Percentiles rank a stretch among this genome's conserved stretches.
Evolutionary conservation across 2,329 filamentous ascomycete species (phyloP).

Genomic region (Sarocladium oryzae): DNA sequence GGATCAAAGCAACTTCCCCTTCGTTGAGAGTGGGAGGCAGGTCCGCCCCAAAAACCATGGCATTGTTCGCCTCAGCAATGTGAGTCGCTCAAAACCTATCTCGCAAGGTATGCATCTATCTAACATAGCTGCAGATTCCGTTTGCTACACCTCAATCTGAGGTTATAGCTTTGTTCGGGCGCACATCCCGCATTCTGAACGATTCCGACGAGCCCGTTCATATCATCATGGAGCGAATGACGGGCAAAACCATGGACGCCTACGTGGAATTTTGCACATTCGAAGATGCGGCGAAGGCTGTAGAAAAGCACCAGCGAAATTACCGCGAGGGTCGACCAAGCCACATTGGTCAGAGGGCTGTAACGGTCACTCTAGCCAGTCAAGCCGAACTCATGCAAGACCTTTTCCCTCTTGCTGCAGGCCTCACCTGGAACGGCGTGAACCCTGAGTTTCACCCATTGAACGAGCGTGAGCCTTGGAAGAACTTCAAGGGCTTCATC

Average conservation of each 20-base stretch:
- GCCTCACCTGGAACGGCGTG: constrained; percentile 47
- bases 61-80: constrained; percentile 45
- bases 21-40: constrained; percentile 32
- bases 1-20: constrained; percentile 37
- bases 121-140: constrained; percentile 42
- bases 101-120: too few species aligned
- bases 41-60: constrained; percentile 27
- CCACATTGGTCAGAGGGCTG: constrained; percentile 50
- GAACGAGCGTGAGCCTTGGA: constrained; percentile 36
- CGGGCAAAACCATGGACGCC: constrained; percentile 55
- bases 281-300: constrained; percentile 46
- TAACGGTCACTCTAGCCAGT: constrained; percentile 51
- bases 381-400: constrained; percentile 52
- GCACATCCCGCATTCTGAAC: constrained; percentile 47
- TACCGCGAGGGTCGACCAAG: constrained; percentile 31
- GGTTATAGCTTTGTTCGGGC: constrained; percentile 52
- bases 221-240: constrained; percentile 58
- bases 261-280: constrained; percentile 51
- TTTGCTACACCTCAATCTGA: constrained; percentile 47
- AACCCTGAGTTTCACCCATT: constrained; percentile 32
- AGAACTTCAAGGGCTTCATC: constrained; percentile 54
- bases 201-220: constrained; percentile 51
- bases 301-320: constrained; percentile 40
- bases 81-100: constrained; percentile 23
- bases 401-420: constrained; percentile 53